Base-by-base conservation (phyloP, 768 basidiomycete genomes). In the Sporobolomyces pararoseus region DNA sequence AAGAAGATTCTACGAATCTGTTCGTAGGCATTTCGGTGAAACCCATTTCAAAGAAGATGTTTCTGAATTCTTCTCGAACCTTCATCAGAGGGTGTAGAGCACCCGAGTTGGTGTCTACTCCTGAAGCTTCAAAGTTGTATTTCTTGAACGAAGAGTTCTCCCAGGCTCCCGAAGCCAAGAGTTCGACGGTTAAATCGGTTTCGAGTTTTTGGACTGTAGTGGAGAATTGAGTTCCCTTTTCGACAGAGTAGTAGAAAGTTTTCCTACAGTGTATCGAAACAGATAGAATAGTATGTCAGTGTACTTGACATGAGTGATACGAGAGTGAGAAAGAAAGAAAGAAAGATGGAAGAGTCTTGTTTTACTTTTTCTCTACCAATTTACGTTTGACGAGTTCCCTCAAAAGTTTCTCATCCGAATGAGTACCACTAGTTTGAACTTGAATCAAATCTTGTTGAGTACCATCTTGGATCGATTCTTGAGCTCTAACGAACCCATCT, bases 21-120 rank as follows among this genome's bases (percentile, higher is more conserved):
- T 87, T 86, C 13, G 96, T 98, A 19, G 94, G 92, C 96, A 99
- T 99, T 81, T 99, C 96, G 55, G 92, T 88, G 81, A 98, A 99
- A 14, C 96, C 96, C 94, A 98, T 98, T 80, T 99, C 96, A 75
- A 99, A 84, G 84, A 99, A 99, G 77, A 98, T 97, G 79, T 89
- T 89, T 61, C 94, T 85, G 78, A 99, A 91, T 80, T 99, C 96
- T 81, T 98, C 96, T 65, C 96, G 85, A 31, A 99, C 96, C 83
- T 98, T 98, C 66, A 99, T 85, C 39, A 99, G 84, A 21, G 96
- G 96, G 80, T 98, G 96, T 35, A 98, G 83, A 19, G 94, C 92
- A 47, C 96, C 96, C 35, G 93, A 92, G 46, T 85, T 85, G 4
- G 93, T 88, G 13, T 89, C 90, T 34, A 88, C 85, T 61, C 96